Evolutionary conservation across 192 early-diverging fungal genomes (phyloP), one percentile per base, ranked within the genome.

Genomic region (Rhizophagus sp.): DNA sequence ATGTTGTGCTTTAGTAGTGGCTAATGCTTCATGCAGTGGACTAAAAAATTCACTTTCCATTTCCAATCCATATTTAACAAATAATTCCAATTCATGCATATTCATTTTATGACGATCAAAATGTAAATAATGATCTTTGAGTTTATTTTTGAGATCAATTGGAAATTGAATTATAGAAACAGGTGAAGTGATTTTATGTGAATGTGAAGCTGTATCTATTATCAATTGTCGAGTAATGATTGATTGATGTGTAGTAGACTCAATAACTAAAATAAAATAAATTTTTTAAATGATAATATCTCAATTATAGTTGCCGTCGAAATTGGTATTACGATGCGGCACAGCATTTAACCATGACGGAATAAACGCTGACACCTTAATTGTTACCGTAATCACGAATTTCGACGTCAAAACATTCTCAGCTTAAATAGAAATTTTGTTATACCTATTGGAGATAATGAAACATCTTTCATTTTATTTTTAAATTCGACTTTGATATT

Each of bases 201-300:
- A 8, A 41, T 41, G 39, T 41, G 39, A 41, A 41, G 36, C 7
- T 30, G 11, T 12, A 13, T 64, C 12, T 15, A 63, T n/a, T n/a
- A n/a, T 63, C 6, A 41, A 41, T 63, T 34, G 22, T 41, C 27
- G 61, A 63, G 62, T 76, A 36, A 41, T 10, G 0, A 76, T 64
- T 41, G 74, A 25, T 62, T 76, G 74, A 76, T 64, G 3, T 41
- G 61, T 22, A 63, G 25, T 24, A n/a, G 62, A 76, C 24, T 64
- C 74, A 44, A 76, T n/a, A 5, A 76, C 72, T 74, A 13, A 4
- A 27, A 8, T 52, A 47, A 47, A 36, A 1, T 30, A 30, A 30
- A 30, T 30, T 30, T 30, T 30, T 36, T 36, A 36, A 36, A 36
- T 36, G 3, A 36, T 5, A 36, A 30, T 0, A 30, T 30, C 34